These are phyloP conservation scores for Teratosphaeria nubilosa DNA, from an alignment of 2,329 filamentous ascomycete species.

Conservation along the genomic window DNA sequence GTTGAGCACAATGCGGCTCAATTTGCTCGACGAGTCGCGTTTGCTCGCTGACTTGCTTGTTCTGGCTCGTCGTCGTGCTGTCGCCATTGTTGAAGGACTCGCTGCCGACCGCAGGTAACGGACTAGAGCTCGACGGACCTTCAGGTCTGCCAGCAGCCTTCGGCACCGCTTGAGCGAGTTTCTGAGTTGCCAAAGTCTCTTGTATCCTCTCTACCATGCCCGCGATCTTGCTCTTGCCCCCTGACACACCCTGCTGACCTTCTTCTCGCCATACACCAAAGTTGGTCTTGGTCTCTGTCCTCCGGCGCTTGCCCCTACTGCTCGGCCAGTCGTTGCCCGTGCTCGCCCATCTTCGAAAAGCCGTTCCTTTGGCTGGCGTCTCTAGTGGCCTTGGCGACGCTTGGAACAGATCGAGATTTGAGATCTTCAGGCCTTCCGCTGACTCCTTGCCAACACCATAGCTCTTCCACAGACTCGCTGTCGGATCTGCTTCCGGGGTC, in stretches of 20 bases:
- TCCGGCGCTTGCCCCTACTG: constrained; percentile 30
- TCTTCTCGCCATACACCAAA: constrained; percentile 28
- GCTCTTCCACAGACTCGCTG: constrained; percentile 37
- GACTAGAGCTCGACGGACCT: constrained; percentile 38
- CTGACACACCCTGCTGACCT: constrained; percentile 2
- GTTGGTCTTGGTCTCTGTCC: constrained; percentile 23
- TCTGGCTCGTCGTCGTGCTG: constrained; percentile 8
- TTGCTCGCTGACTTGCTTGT: constrained; percentile 3
- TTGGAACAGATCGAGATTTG: constrained; percentile 35
- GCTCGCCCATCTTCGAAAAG: constrained; percentile 40
- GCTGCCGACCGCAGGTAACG: constrained; percentile 28
- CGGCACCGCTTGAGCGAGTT: constrained; percentile 10
- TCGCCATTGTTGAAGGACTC: constrained; percentile 2
- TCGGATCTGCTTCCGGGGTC: constrained; percentile 37
- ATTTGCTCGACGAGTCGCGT: neutral
- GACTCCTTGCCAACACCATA: constrained; percentile 30
- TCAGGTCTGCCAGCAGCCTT: constrained; percentile 10
- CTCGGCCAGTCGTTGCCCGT: constrained; percentile 40
- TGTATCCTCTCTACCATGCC: constrained; percentile 35
- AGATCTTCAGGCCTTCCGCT: constrained; percentile 28
- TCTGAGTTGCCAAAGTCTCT: constrained; percentile 31
- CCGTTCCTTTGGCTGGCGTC: constrained; percentile 36
- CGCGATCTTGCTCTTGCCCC: constrained; percentile 23
- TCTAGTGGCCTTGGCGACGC: constrained; percentile 36
- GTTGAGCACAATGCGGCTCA: neutral